Base-by-base conservation (phyloP, 2,329 filamentous ascomycete species). In the Fusarium metavorans region DNA sequence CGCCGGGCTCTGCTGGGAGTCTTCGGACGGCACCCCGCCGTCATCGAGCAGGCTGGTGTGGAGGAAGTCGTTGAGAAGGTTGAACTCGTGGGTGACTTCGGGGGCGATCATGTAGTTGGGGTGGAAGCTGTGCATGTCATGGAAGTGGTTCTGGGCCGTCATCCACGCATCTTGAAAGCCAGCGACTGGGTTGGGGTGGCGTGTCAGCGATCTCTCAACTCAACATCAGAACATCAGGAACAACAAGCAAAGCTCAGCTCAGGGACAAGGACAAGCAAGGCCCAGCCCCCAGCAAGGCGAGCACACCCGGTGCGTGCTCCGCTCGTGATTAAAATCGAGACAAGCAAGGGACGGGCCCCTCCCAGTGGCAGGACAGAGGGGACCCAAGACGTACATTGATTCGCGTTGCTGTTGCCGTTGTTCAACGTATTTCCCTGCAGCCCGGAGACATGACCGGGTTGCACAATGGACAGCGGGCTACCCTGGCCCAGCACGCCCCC, bases 51-150 rank as follows among this genome's bases (percentile, higher is more conserved):
- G 86, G 81, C 94, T 97, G 76, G 92, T 97, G 83, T 95, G 97
- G 71, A 99, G 89, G 81, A 98, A 98, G 83, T 99, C 96, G 86
- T 97, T 97, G 80, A 99, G 91, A 61, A 98, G 87, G 81, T 98
- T 98, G 83, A 98, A 98, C 86, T 99, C 97, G 85, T 97, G 97
- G 71, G 94, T 95, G 78, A 98, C 94, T 84, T 99, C 97, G 73
- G 95, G 94, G 59, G 88, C 86, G 85, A 98, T 97, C 93, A 98
- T 95, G 86, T 97, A 98, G 80, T 94, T 97, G 68, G 94, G 93
- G 84, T 98, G 95, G 81, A 95, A 95, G 81, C 92, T 94, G 85
- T 97, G 95, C 92, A 98, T 97, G 84, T 98, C 95, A 87, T 97
- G 83, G 94, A 97, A 77, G 72, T 79, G 77, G 82, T 92, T 97